These are phyloP conservation scores for Acer saccharum DNA, from an alignment of 345 rosid genomes.

Conservation along the genomic window DNA sequence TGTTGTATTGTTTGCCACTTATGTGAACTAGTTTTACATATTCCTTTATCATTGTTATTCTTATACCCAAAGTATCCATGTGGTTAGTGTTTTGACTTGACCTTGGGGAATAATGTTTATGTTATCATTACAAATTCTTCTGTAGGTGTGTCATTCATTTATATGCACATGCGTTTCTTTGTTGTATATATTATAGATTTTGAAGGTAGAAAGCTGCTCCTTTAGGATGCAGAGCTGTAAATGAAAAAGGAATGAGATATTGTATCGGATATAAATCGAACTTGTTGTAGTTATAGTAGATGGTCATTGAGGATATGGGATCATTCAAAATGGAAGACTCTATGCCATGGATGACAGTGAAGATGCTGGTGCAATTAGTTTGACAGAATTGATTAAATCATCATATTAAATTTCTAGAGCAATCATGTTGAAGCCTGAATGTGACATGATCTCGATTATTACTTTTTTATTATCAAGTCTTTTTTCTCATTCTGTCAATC, in stretches of 20 bases:
- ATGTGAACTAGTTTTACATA: too few relatives aligned
- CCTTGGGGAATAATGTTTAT: too few relatives aligned
- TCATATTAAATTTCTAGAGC: neutral
- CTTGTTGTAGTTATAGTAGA: neutral
- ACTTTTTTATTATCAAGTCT: neutral
- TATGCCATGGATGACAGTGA: too few relatives aligned
- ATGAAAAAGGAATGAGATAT: too few relatives aligned
- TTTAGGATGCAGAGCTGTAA: neutral
- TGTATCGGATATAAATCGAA: neutral
- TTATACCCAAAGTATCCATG: neutral
- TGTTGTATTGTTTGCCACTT: too few relatives aligned
- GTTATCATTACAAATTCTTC: neutral
- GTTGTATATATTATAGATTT: neutral
- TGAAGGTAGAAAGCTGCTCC: neutral
- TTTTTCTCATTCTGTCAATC: neutral
- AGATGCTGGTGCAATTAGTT: neutral
- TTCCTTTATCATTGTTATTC: too few relatives aligned
- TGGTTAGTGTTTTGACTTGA: neutral
- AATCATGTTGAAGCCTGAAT: neutral
- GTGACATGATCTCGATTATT: neutral
- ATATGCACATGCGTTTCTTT: neutral
- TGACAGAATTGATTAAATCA: neutral
- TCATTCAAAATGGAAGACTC: neutral
- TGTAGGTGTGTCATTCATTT: neutral
- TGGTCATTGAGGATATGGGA: neutral